phyloP scores from a whole-genome alignment of 2,329 filamentous ascomycete species.

The Gnomoniopsis smithogilvyi region DNA sequence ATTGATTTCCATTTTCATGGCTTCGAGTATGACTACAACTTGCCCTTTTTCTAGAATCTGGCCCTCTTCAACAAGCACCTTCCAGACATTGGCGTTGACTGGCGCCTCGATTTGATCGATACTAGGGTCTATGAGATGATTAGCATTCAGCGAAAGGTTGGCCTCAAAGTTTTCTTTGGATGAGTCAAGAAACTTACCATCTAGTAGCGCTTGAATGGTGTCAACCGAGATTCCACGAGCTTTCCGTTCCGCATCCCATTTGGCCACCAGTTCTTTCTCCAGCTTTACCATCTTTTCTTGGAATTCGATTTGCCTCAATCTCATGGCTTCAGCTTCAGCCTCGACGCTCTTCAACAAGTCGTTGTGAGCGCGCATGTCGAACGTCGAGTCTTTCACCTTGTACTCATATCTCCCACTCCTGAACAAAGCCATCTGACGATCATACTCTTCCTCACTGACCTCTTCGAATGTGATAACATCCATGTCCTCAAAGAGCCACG shows the following conservation, averaged over 20 bases:
- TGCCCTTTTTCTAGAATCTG: constrained; percentile 39
- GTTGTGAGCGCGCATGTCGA: constrained; percentile 56
- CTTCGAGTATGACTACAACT: constrained; percentile 45
- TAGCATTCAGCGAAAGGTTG: not conserved
- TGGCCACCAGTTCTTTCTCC: constrained; percentile 17
- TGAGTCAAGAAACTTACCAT: constrained; percentile 30
- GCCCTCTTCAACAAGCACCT: constrained; percentile 41
- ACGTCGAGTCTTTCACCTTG: constrained; percentile 44
- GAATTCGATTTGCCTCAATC: constrained; percentile 40
- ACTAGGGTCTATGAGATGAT: constrained; percentile 15
- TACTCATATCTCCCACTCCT: constrained; percentile 49
- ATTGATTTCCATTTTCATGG: constrained; percentile 57
- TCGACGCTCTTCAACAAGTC: constrained; percentile 40
- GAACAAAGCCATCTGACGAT: constrained; percentile 44
- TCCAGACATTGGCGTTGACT: constrained; percentile 52
- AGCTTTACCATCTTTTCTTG: constrained; percentile 32
- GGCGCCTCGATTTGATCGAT: constrained; percentile 35
- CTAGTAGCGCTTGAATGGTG: constrained; percentile 44
- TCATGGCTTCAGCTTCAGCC: constrained; percentile 44
- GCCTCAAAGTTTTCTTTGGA: no score
- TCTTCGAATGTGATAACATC: constrained; percentile 54
- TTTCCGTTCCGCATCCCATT: constrained; percentile 22
- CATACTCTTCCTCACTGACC: constrained; percentile 49
- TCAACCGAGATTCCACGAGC: constrained; percentile 42
- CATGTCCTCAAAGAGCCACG: constrained; percentile 56